These are phyloP conservation scores for Barnettozyma salicaria DNA, from an alignment of 805 yeast genomes.

Conservation along the genomic window DNA sequence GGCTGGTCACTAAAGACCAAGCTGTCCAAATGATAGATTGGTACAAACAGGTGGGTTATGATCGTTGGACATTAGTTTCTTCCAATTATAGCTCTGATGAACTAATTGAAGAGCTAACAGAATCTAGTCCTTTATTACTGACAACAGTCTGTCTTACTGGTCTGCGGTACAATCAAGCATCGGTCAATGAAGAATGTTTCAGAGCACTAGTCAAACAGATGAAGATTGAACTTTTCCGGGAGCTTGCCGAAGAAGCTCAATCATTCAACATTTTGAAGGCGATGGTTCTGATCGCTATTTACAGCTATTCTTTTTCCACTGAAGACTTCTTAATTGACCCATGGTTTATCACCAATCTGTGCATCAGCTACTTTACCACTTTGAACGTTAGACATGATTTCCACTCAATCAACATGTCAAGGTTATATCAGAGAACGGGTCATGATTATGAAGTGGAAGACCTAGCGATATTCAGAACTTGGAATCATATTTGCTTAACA, in stretches of 20 bases:
- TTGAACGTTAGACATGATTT: background rate
- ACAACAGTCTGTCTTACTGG: background rate
- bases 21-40: background rate
- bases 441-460: conserved; percentile 22
- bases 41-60: background rate
- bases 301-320: background rate
- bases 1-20: background rate
- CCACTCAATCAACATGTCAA: background rate
- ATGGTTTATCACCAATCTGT: background rate
- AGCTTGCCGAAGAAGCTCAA: background rate
- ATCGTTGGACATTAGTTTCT: conserved; percentile 1
- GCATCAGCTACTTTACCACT: background rate
- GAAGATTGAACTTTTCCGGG: background rate
- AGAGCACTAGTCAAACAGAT: background rate
- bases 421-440: background rate
- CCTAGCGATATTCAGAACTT: conserved; percentile 52
- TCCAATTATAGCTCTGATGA: background rate
- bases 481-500: conserved; percentile 63
- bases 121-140: background rate
- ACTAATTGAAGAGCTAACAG: background rate
- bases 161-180: background rate
- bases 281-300: background rate
- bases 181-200: background rate
- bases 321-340: background rate
- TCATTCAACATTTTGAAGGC: background rate